Conservation (phyloP, 805 yeast species). For the Candida argentea region DNA sequence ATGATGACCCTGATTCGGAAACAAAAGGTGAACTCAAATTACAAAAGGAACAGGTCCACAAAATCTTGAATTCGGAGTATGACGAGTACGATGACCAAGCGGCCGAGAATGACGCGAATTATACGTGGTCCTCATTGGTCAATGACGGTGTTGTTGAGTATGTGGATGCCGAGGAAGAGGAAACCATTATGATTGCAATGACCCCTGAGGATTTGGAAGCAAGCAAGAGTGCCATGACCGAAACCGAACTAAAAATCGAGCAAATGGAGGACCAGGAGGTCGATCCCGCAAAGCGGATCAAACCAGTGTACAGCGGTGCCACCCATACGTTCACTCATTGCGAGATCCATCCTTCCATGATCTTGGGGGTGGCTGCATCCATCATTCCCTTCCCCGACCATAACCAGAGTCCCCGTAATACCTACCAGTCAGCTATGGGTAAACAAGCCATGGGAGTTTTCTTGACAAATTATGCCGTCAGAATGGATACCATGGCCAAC, state of each 20-base stretch:
- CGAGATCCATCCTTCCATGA: constrained; percentile 98
- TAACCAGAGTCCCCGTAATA: constrained; percentile 98
- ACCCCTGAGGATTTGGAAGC: constrained; percentile 92
- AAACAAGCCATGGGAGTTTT: constrained; percentile 99
- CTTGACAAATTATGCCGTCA: constrained; percentile 85
- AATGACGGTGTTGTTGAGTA: constrained; percentile 88
- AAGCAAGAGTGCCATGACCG: constrained; percentile 32
- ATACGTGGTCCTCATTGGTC: constrained; percentile 79
- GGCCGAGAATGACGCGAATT: constrained; percentile 40
- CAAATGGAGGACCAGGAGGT: constrained; percentile 36
- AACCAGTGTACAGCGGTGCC: constrained; percentile 42
- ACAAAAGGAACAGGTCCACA: constrained; percentile 74
- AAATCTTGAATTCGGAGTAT: constrained; percentile 51
- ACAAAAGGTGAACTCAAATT: constrained; percentile 70
- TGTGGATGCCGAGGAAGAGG: constrained; percentile 98
- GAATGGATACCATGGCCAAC: constrained; percentile 99
- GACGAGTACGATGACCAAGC: constrained; percentile 49
- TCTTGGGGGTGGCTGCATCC: constrained; percentile 96
- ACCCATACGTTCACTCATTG: constrained; percentile 91
- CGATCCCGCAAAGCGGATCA: constrained; percentile 82
- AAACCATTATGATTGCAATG: constrained; percentile 97
- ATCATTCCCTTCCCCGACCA: constrained; percentile 99
- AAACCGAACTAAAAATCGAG: constrained; percentile 32
- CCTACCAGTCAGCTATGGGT: constrained; percentile 99
- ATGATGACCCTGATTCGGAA: constrained; percentile 65